Conservation (phyloP, 139 green algal genomes). For the Marvania coccoides region DNA sequence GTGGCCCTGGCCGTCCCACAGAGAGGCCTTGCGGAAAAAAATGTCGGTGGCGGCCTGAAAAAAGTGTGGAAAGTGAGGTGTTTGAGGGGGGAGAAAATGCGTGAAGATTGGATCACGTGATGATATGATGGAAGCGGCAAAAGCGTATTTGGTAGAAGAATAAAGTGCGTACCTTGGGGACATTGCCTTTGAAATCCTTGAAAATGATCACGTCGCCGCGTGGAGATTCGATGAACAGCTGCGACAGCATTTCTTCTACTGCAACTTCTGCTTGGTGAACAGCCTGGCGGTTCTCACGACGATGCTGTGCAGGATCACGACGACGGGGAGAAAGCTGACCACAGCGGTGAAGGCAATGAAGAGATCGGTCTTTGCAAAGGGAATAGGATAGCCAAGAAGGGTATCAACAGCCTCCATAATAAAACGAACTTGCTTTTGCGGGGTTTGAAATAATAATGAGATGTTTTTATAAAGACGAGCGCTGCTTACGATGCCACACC, state of each 20-base stretch:
- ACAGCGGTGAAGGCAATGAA: conserved; percentile 36
- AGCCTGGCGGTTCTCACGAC: conserved; percentile 4
- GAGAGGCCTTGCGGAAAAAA: conserved; percentile 85
- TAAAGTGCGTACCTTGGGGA: conserved; percentile 57
- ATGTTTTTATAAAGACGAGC: no score
- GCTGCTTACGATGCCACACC: no score
- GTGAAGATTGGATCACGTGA: neutral
- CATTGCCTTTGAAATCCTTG: conserved; percentile 83
- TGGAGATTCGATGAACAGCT: conserved; percentile 87
- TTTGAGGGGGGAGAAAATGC: neutral
- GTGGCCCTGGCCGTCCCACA: conserved; percentile 66
- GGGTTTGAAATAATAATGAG: no score
- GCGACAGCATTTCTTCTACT: conserved; percentile 62
- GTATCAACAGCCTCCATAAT: no score
- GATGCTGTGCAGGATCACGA: conserved; percentile 32
- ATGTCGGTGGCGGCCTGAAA: conserved; percentile 62
- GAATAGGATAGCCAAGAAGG: conserved; percentile 36
- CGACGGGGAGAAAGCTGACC: conserved; percentile 32
- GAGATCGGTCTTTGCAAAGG: conserved; percentile 38
- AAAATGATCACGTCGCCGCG: conserved; percentile 88
- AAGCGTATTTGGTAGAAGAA: neutral
- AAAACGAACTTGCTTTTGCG: no score
- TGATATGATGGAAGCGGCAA: neutral
- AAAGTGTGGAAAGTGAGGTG: no score
- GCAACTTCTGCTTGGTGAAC: conserved; percentile 4